Evolutionary conservation across 2,329 filamentous ascomycete genomes (phyloP).

Genomic region (Ceratocystis cacaofunesta): DNA sequence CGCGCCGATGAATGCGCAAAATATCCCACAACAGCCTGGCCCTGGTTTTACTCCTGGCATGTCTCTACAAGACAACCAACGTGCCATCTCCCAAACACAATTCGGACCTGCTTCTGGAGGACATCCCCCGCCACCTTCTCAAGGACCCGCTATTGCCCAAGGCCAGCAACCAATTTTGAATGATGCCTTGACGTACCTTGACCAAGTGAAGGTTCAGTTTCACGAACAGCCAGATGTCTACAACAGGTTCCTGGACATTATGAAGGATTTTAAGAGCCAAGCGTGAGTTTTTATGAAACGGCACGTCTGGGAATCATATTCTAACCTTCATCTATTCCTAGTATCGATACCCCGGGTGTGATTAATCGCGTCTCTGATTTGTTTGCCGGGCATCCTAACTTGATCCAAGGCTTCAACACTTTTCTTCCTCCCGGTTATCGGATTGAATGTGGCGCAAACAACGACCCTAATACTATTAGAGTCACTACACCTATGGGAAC

Average conservation of each 20-base stretch:
- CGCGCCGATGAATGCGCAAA: slow-evolving; percentile 40
- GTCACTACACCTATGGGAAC: slow-evolving; percentile 98
- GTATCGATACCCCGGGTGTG: slow-evolving; percentile 88
- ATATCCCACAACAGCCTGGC: slow-evolving; percentile 32
- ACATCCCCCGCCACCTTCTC: slow-evolving; percentile 23
- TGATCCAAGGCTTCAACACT: slow-evolving; percentile 97
- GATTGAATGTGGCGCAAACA: slow-evolving; percentile 87
- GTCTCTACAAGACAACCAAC: slow-evolving; percentile 28
- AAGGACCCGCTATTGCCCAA: slow-evolving; percentile 28
- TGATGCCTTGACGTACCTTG: slow-evolving; percentile 80
- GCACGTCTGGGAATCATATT: background rate
- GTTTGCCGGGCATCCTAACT: slow-evolving; percentile 85
- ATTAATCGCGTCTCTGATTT: slow-evolving; percentile 92
- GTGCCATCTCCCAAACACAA: slow-evolving; percentile 16
- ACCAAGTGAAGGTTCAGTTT: slow-evolving; percentile 97
- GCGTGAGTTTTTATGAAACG: slow-evolving; percentile 43
- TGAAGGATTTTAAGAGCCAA: slow-evolving; percentile 99
- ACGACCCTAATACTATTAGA: slow-evolving; percentile 88
- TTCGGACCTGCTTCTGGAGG: slow-evolving; percentile 16
- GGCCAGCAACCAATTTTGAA: slow-evolving; percentile 35
- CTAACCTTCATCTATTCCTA: background rate
- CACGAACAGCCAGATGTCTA: slow-evolving; percentile 95
- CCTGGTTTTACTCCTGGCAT: slow-evolving; percentile 4
- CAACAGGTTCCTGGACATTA: slow-evolving; percentile 91
- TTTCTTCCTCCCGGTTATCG: slow-evolving; percentile 91